Evolutionary conservation across 108 stramenopile genomes (phyloP).

Genomic region (Nannochloropsis salina): DNA sequence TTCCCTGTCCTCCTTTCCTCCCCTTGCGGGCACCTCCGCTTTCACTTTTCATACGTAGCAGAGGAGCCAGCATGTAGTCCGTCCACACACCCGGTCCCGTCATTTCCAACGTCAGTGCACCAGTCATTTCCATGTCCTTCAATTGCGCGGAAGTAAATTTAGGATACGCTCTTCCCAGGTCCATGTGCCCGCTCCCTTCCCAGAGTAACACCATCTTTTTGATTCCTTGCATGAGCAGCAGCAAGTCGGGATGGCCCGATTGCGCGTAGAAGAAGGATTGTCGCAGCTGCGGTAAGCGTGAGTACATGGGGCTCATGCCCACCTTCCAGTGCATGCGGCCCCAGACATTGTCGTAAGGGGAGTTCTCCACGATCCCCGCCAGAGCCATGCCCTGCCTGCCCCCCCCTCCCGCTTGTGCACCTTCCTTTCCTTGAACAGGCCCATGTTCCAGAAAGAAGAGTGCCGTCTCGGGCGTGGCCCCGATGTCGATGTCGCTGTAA

Average conservation of each 20-base stretch:
- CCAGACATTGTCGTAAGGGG: background rate
- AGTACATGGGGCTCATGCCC: slow-evolving; percentile 3
- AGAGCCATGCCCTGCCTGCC: background rate
- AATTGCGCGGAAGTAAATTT: background rate
- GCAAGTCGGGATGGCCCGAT: background rate
- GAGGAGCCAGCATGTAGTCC: background rate
- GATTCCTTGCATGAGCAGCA: background rate
- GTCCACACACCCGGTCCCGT: background rate
- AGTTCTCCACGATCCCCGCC: background rate
- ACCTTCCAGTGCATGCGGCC: slow-evolving; percentile 11
- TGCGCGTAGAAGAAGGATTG: background rate
- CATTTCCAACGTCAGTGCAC: slow-evolving; percentile 1
- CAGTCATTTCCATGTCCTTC: background rate
- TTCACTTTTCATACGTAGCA: background rate
- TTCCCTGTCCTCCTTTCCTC: background rate
- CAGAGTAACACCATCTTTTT: background rate
- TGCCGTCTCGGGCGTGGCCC: background rate
- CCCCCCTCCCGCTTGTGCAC: background rate
- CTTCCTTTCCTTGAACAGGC: background rate
- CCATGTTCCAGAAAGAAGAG: background rate
- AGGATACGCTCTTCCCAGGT: background rate
- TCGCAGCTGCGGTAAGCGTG: background rate
- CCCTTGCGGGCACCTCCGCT: too few species aligned
- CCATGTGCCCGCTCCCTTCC: slow-evolving; percentile 19
- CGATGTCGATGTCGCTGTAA: background rate